Conservation (phyloP, 208 protist genomes). For the Trypanosoma theileri region DNA sequence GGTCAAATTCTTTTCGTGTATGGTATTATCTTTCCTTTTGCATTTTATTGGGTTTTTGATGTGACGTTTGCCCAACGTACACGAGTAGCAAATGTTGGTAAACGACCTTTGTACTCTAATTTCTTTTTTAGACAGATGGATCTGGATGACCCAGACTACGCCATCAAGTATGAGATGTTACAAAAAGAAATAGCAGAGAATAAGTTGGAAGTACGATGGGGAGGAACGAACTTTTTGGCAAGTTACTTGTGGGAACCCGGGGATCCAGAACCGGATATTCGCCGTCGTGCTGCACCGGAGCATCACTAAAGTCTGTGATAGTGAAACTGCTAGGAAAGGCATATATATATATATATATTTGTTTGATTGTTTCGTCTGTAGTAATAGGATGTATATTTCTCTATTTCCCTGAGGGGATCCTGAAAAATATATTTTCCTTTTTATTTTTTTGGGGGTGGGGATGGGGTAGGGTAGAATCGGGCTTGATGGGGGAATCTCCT, state of each 20-base stretch:
- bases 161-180: slow-evolving; percentile 85
- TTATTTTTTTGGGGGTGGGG: too few species aligned
- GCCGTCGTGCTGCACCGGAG: slow-evolving; percentile 65
- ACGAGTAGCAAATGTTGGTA: slow-evolving; percentile 70
- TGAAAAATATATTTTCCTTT: too few species aligned
- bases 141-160: slow-evolving; percentile 87
- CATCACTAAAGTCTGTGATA: slow-evolving; percentile 13
- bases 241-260: slow-evolving; percentile 90
- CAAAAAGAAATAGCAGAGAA: slow-evolving; percentile 82
- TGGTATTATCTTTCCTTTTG: slow-evolving; percentile 65
- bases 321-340: background rate
- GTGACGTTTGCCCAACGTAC: slow-evolving; percentile 71
- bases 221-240: slow-evolving; percentile 86
- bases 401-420: too few species aligned
- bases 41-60: slow-evolving; percentile 80
- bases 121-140: slow-evolving; percentile 83
- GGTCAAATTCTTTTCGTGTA: slow-evolving; percentile 70
- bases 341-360: background rate
- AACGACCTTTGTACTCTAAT: slow-evolving; percentile 75
- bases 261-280: slow-evolving; percentile 86
- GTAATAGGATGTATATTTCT: background rate
- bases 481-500: too few species aligned
- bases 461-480: too few species aligned
- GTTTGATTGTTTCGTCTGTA: slow-evolving; percentile 20
- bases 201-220: slow-evolving; percentile 86